Conservation (phyloP, 495 filamentous ascomycete genomes). For the Friedmanniomyces endolithicus region DNA sequence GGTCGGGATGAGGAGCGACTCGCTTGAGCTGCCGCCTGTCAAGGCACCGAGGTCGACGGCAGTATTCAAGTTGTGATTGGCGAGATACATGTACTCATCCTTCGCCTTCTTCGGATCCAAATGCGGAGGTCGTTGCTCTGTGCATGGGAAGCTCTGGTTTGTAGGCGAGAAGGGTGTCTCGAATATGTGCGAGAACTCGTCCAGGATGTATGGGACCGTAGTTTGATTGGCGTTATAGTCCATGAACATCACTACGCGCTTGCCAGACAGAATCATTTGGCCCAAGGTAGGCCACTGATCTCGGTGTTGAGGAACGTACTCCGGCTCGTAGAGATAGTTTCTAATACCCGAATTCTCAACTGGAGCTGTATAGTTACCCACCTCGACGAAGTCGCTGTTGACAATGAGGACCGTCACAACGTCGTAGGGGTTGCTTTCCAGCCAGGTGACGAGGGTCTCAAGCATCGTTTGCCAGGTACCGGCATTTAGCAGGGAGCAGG, state of each 20-base stretch:
- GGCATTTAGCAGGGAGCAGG: slow-evolving; percentile 64
- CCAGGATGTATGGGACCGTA: slow-evolving; percentile 53
- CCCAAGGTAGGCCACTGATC: slow-evolving; percentile 76
- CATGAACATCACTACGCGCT: slow-evolving; percentile 53
- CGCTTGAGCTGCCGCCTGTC: slow-evolving; percentile 29
- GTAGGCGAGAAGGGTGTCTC: slow-evolving; percentile 56
- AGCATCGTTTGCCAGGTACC: slow-evolving; percentile 70
- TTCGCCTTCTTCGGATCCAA: slow-evolving; percentile 40
- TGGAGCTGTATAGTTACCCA: slow-evolving; percentile 45
- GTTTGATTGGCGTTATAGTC: slow-evolving; percentile 80
- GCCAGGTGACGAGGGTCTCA: slow-evolving; percentile 55
- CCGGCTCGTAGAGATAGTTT: slow-evolving; percentile 58
- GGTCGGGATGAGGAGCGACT: slow-evolving; percentile 54
- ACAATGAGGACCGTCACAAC: slow-evolving; percentile 83
- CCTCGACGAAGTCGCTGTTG: slow-evolving; percentile 59
- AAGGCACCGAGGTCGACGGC: slow-evolving; percentile 26
- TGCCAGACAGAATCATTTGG: slow-evolving; percentile 59
- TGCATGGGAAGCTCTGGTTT: slow-evolving; percentile 46
- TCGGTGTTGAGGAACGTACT: slow-evolving; percentile 53
- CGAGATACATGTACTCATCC: slow-evolving; percentile 60
- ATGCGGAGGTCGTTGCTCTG: slow-evolving; percentile 46
- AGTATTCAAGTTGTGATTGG: slow-evolving; percentile 68
- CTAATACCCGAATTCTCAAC: slow-evolving; percentile 57
- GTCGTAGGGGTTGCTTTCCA: slow-evolving; percentile 67
- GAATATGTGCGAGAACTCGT: slow-evolving; percentile 55